Conservation (phyloP, 2,329 filamentous ascomycete species). For the Aspergillus thermomutatus region DNA sequence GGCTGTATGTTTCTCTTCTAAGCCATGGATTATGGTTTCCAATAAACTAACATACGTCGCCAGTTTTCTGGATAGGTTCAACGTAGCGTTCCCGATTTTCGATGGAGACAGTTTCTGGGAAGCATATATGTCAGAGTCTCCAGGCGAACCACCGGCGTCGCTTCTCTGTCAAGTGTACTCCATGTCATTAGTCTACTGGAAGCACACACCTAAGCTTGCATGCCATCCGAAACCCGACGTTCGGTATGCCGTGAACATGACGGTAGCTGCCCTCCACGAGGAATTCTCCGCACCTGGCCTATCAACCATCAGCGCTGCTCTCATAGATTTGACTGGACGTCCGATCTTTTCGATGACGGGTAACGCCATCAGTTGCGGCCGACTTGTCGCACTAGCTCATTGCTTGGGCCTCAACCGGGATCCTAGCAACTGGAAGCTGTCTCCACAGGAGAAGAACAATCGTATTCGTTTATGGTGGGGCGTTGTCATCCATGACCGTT, state of each 20-base stretch:
- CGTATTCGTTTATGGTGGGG: conserved; percentile 57
- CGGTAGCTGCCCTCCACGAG: conserved; percentile 59
- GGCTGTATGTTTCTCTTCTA: conserved; percentile 41
- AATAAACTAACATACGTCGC: conserved; percentile 2
- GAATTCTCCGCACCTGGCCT: conserved; percentile 58
- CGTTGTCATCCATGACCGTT: conserved; percentile 55
- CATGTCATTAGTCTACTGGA: conserved; percentile 58
- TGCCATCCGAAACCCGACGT: conserved; percentile 53
- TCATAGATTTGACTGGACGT: conserved; percentile 59
- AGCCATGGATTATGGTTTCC: background rate
- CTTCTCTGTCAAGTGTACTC: conserved; percentile 58
- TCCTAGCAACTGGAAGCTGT: conserved; percentile 52
- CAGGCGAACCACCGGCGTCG: conserved; percentile 53
- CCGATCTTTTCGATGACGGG: conserved; percentile 60
- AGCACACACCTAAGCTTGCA: conserved; percentile 43
- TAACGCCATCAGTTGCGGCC: conserved; percentile 53
- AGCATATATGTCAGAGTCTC: conserved; percentile 44
- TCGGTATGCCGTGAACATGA: conserved; percentile 61
- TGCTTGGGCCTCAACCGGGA: conserved; percentile 56
- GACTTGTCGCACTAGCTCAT: conserved; percentile 53
- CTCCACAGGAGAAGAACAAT: conserved; percentile 49
- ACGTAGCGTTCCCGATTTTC: conserved; percentile 60
- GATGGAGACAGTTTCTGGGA: conserved; percentile 54
- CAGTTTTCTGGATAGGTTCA: conserved; percentile 56
- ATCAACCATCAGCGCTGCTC: conserved; percentile 55